These are phyloP conservation scores for Chiua sp. DNA, from an alignment of 1,284 basidiomycete genomes.

Conservation along the genomic window DNA sequence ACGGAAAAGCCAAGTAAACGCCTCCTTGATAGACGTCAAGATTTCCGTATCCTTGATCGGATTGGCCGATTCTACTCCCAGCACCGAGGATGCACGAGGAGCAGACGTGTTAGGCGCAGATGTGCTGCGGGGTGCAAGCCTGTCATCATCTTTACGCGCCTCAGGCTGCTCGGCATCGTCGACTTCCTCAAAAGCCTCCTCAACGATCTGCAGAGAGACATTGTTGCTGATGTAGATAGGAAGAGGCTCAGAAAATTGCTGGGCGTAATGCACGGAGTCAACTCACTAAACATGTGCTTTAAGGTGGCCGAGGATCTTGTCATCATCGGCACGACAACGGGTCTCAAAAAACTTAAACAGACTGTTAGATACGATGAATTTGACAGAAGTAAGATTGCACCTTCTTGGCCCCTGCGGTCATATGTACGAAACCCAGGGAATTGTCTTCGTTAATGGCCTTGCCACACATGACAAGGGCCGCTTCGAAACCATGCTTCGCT, in stretches of 20 bases:
- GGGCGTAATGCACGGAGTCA: no score
- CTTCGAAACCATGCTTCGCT: slow-evolving; percentile 5
- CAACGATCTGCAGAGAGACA: background rate
- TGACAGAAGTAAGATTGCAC: background rate
- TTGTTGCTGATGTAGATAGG: background rate
- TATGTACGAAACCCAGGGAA: slow-evolving; percentile 1
- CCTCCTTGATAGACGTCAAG: no score
- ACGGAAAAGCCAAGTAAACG: no score
- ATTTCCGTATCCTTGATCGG: no score
- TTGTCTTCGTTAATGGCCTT: slow-evolving; percentile 5
- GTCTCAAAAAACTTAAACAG: slow-evolving; percentile 1
- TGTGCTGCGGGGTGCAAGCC: no score
- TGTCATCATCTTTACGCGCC: no score
- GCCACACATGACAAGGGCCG: slow-evolving; percentile 4
- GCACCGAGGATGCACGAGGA: no score
- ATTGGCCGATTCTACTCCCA: no score
- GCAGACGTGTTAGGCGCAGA: no score
- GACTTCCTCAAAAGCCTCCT: background rate
- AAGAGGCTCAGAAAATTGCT: no score
- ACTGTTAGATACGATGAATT: background rate
- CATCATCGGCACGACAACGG: background rate
- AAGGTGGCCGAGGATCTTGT: slow-evolving; percentile 5
- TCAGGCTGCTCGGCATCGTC: no score
- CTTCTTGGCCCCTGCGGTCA: background rate
- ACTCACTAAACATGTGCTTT: slow-evolving; percentile 10